A percentile compares a stretch with the other conserved stretches of the same genome.
Conservation (phyloP, 345 rosid genomes). For the Lumnitzera racemosa region DNA sequence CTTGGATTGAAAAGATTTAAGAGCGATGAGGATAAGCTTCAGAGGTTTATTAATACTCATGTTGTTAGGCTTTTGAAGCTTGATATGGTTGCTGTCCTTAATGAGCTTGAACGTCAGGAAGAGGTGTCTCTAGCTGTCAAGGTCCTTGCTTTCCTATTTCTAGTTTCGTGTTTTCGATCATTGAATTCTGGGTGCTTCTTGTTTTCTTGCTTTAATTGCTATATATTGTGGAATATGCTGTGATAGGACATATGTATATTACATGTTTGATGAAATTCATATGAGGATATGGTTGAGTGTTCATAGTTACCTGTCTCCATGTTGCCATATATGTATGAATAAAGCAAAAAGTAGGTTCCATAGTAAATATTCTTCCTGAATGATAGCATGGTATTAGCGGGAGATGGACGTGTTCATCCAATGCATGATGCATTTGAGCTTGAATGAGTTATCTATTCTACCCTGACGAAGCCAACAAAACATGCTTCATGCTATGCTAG, state of each 20-base stretch:
- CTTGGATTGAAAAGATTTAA: constrained; percentile 74
- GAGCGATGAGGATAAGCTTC: constrained; percentile 63
- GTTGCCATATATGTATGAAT: neutral
- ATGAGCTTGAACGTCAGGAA: constrained; percentile 84
- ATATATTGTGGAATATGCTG: neutral
- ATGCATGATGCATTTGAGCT: no score
- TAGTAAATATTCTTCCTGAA: no score
- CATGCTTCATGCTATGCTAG: no score
- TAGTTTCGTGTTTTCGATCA: neutral
- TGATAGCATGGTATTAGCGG: no score
- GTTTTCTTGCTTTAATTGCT: neutral
- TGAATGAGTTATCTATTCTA: no score
- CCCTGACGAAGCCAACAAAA: no score
- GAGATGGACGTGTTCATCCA: no score
- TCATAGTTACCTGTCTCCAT: neutral
- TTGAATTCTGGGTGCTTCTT: neutral
- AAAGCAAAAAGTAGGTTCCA: no score
- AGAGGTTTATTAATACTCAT: constrained; percentile 57
- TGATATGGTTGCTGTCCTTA: constrained; percentile 71
- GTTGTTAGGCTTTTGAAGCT: constrained; percentile 71
- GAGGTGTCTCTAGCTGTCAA: constrained; percentile 63
- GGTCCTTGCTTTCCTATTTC: constrained; percentile 22
- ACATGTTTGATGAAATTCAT: constrained; percentile 36
- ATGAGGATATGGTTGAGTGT: constrained; percentile 2
- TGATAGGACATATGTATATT: constrained; percentile 4